phyloP scores from a whole-genome alignment of 1,139 yeast genomes.

The Candida mesenterica region DNA sequence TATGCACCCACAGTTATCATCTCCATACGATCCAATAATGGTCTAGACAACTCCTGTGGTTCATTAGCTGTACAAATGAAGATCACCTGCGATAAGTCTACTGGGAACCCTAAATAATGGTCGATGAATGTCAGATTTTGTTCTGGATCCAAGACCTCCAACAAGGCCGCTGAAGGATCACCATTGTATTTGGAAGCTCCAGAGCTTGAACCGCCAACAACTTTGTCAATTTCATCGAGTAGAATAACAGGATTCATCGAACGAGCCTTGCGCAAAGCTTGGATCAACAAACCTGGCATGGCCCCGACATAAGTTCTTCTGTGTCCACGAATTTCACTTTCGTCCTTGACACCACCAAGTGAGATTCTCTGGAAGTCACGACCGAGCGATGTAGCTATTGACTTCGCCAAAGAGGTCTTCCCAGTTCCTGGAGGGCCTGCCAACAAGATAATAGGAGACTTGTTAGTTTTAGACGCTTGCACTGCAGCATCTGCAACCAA shows the following conservation, averaged over 20 bases:
- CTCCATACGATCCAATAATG: slow-evolving; percentile 85
- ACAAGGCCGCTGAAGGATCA: slow-evolving; percentile 87
- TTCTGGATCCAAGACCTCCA: slow-evolving; percentile 90
- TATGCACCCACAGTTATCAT: slow-evolving; percentile 79
- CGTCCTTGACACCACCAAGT: slow-evolving; percentile 87
- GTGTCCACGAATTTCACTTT: slow-evolving; percentile 90
- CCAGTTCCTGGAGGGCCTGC: slow-evolving; percentile 98
- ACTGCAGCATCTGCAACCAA: slow-evolving; percentile 17
- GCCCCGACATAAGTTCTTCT: slow-evolving; percentile 93
- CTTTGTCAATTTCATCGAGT: slow-evolving; percentile 86
- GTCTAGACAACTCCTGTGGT: slow-evolving; percentile 69
- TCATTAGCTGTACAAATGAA: slow-evolving; percentile 93
- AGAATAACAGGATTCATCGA: slow-evolving; percentile 87
- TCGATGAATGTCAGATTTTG: slow-evolving; percentile 79
- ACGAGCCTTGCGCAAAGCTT: slow-evolving; percentile 74
- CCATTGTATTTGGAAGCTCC: slow-evolving; percentile 61
- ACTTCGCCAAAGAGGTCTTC: slow-evolving; percentile 84
- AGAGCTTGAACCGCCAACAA: slow-evolving; percentile 53
- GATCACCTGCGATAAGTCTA: slow-evolving; percentile 79
- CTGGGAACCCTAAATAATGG: slow-evolving; percentile 85
- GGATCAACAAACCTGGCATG: slow-evolving; percentile 84
- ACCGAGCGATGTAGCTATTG: slow-evolving; percentile 78
- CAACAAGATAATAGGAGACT: slow-evolving; percentile 74
- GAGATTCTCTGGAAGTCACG: slow-evolving; percentile 82
- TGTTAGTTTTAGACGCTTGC: slow-evolving; percentile 37